Evolutionary conservation across 2,329 filamentous ascomycete genomes (phyloP).

Genomic region (Penicillium sp.): DNA sequence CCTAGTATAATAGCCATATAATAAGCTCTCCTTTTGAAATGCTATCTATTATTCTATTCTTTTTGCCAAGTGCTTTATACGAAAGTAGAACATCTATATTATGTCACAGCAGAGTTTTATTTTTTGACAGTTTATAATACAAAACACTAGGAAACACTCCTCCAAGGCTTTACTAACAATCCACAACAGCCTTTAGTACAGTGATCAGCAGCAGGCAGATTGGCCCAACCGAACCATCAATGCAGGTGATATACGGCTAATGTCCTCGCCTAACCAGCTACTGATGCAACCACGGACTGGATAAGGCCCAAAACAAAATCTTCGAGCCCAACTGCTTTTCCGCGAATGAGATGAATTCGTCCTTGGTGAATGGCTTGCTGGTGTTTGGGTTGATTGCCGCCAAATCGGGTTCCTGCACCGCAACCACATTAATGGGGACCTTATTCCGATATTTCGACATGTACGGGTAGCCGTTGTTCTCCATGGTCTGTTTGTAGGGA

Average conservation of each 20-base stretch:
- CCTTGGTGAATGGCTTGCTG: neutral
- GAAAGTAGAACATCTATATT: too few species aligned
- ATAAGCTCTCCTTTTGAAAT: too few species aligned
- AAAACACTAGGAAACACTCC: too few species aligned
- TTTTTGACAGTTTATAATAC: too few species aligned
- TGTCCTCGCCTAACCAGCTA: neutral
- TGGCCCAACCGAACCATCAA: neutral
- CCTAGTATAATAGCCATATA: too few species aligned
- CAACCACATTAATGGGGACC: neutral
- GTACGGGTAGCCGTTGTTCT: constrained; percentile 6
- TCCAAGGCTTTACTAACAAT: neutral
- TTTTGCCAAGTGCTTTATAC: too few species aligned
- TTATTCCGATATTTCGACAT: neutral
- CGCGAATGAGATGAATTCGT: neutral
- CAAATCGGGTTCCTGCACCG: neutral
- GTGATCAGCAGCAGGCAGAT: neutral
- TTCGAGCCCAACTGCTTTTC: neutral
- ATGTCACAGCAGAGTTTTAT: too few species aligned
- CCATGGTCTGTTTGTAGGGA: constrained; percentile 5
- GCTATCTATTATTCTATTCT: too few species aligned
- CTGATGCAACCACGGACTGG: neutral
- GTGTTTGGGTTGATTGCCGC: neutral
- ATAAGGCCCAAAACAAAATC: neutral
- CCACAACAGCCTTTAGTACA: neutral
- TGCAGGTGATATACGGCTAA: too few species aligned